Evolutionary conservation across 805 yeast species (phyloP).

Genomic region (Grigorovia yakushimaensis): DNA sequence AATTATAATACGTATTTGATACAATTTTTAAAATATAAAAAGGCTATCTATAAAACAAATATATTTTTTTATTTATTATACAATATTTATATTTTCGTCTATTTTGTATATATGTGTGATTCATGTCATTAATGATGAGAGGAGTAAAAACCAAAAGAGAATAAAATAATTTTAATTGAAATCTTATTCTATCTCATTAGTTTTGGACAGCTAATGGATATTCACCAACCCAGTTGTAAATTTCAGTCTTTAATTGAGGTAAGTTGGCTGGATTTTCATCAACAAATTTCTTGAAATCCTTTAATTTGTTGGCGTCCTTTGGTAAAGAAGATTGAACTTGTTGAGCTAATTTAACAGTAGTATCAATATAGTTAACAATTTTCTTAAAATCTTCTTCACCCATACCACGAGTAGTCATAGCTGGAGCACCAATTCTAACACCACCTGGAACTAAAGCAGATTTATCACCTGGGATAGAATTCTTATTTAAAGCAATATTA

Average conservation of each 20-base stretch:
- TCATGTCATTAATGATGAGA: not conserved
- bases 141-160: no score
- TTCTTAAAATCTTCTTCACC: constrained; percentile 76
- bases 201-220: constrained; percentile 57
- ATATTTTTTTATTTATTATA: no score
- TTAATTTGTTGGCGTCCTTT: constrained; percentile 85
- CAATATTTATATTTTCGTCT: no score
- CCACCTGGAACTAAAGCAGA: constrained; percentile 97
- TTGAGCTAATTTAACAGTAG: constrained; percentile 66
- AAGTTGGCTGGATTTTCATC: constrained; percentile 64
- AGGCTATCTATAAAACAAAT: no score
- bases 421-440: constrained; percentile 95
- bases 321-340: constrained; percentile 73
- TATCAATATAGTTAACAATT: constrained; percentile 73
- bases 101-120: not conserved
- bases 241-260: constrained; percentile 59
- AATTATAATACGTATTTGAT: no score
- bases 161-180: not conserved
- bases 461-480: constrained; percentile 96
- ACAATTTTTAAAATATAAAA: no score
- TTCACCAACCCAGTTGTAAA: constrained; percentile 83
- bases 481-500: constrained; percentile 93
- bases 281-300: constrained; percentile 86
- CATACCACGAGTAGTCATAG: constrained; percentile 96
- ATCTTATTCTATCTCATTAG: not conserved